Evolutionary conservation across 148 eudicot species (phyloP), one percentile per base, ranked within the genome.

Genomic region (Chenopodium berlandieri): DNA sequence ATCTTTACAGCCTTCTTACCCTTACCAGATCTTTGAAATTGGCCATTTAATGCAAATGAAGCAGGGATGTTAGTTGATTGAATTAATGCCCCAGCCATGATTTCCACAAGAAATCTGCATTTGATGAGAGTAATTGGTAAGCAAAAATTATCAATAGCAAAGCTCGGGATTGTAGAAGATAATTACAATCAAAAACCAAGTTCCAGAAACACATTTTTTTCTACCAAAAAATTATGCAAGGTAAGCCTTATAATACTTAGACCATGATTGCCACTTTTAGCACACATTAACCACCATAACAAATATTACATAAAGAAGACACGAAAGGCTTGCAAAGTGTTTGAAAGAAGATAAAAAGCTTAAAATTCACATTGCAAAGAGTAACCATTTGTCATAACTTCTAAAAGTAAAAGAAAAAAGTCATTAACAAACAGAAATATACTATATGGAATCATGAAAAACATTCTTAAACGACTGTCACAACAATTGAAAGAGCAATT

Each of bases 31-130:
- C 90, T 81, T 72, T 88, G 90, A 69, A 80, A 76, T 75, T 88
- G 85, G 13, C 87, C 88, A 83, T 85, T 87, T 82, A 86, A 79
- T 64, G 89, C 81, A 82, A 86, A 88, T 77, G 90, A 81, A 69
- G 92, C 90, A 27, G 91, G 84, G 78, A 93, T 88, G 75, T 85
- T 88, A n/a, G 91, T 90, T 10, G 91, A 89, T 75, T 92, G 97
- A 82, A 92, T 86, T 64, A 95, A 79, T 82, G 97, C 91, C 81
- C 91, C 89, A 25, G 93, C 97, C 98, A 95, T 95, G 86, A 79
- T 78, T 89, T 50, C 88, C 78, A 82, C 80, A 69, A 79, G 77
- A 68, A 31, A 62, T 63, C 91, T 90, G 89, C 89, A 88, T 60
- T 37, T 31, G 32, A 50, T 27, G 74, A 79, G 37, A 85, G 70